phyloP scores from a whole-genome alignment of 306 rosid species.

The Gastrolobium villosum region DNA sequence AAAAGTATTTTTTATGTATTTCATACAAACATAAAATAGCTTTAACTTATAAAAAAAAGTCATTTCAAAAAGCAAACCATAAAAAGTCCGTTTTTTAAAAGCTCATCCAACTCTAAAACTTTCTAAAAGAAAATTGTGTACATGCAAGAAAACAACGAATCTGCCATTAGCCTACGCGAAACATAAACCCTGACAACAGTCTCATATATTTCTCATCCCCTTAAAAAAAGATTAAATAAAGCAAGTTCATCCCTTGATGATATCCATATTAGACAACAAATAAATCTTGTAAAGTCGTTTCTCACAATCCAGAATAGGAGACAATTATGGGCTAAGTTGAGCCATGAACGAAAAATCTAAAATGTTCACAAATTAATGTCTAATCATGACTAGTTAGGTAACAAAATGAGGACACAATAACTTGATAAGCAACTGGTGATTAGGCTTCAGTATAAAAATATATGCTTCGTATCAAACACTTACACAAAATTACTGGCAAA shows the following conservation, averaged over 20 bases:
- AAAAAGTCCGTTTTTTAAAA: no score
- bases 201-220: slow-evolving; percentile 11
- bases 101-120: not conserved
- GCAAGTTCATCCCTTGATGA: slow-evolving; percentile 21
- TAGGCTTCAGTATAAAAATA: slow-evolving; percentile 13
- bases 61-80: no score
- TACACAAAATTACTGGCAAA: slow-evolving; percentile 17
- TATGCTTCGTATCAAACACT: slow-evolving; percentile 17
- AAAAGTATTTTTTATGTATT: no score
- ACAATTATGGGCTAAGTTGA: not conserved
- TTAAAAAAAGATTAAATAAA: not conserved
- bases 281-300: slow-evolving; percentile 10
- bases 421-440: not conserved
- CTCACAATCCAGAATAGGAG: not conserved
- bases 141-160: slow-evolving; percentile 14
- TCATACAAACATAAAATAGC: no score
- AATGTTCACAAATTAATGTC: slow-evolving; percentile 34
- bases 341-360: not conserved
- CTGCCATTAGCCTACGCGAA: slow-evolving; percentile 12
- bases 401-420: slow-evolving; percentile 11
- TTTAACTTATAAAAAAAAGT: no score
- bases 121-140: slow-evolving; percentile 12
- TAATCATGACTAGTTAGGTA: slow-evolving; percentile 3
- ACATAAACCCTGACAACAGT: slow-evolving; percentile 34
- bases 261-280: slow-evolving; percentile 27